Evolutionary conservation across 2,329 filamentous ascomycete species (phyloP).

Genomic region (Cercospora nicotianae): DNA sequence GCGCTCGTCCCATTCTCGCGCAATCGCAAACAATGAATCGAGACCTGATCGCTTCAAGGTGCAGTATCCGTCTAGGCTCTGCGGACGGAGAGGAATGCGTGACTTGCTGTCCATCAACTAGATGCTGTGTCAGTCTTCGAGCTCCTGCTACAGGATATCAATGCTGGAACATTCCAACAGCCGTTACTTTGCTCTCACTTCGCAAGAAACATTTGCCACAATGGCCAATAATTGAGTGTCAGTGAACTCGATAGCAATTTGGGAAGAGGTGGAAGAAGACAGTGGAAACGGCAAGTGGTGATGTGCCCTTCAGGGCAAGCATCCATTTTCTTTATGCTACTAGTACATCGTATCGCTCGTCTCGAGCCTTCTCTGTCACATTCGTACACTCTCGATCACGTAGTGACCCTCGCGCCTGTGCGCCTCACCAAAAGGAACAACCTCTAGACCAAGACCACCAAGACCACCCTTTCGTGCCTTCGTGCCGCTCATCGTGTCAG

Average conservation of each 20-base stretch:
- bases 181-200: not conserved
- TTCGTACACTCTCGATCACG: not conserved
- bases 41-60: not conserved
- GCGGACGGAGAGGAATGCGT: not conserved
- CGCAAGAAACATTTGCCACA: not conserved
- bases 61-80: not conserved
- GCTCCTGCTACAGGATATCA: not conserved
- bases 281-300: not conserved
- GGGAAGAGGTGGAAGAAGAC: not conserved
- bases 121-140: not conserved
- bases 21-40: not conserved
- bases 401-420: not conserved
- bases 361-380: slow-evolving; percentile 4
- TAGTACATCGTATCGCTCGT: not conserved
- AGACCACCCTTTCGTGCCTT: not conserved
- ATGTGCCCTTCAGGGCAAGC: slow-evolving; percentile 3
- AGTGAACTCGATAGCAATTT: not conserved
- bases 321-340: slow-evolving; percentile 12
- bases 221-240: not conserved
- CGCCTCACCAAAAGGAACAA: not conserved
- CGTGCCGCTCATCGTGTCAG: not conserved
- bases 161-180: not conserved
- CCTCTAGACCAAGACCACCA: not conserved
- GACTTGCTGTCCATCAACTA: not conserved
- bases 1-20: not conserved